Evolutionary conservation across 192 early-diverging fungal genomes (phyloP), one percentile per base, ranked within the genome.

Genomic region (Gigaspora rosea): DNA sequence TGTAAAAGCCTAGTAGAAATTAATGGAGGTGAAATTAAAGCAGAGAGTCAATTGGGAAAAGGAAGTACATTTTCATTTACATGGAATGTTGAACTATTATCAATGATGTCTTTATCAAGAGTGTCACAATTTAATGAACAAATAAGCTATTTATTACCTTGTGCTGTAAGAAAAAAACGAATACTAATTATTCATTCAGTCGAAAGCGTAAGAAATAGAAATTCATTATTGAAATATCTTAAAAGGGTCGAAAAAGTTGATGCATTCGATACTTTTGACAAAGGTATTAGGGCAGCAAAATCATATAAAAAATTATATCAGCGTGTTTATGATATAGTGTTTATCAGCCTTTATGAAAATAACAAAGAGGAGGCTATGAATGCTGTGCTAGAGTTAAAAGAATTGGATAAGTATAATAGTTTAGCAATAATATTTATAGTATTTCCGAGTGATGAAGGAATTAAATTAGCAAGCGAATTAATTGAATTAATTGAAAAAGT

Each of bases 41-140:
- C 93, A 35, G 85, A 89, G 57, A 88, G 87, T 66, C 84, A 88
- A 73, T 77, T 85, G 13, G 89, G 88, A 8, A 77, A 85, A 61
- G 91, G 93, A 27, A 90, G 89, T 9, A 88, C 80, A 50, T 93
- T 93, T 80, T 88, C 82, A 67, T 91, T 94, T 63, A 92, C 89
- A 11, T 82, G 84, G 84, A 73, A 52, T n/a, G 35, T 54, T 8
- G 73, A 62, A 6, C 1, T 27, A 27, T 57, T 27, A 15, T 12
- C 72, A 16, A 8, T 80, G 8, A 12, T 65, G 80, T 80, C 54
- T 56, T 27, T 78, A n/a, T 66, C 62, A 20, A 71, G 76, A 62
- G 58, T 62, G 1, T 49, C 66, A 33, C 63, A 65, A 0, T 51
- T 75, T 8, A 67, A 79, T 3, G 20, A 46, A 2, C 54, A 13